Base-by-base conservation (phyloP, 176 grass and related monocot genomes). In the Triticum monococcum region DNA sequence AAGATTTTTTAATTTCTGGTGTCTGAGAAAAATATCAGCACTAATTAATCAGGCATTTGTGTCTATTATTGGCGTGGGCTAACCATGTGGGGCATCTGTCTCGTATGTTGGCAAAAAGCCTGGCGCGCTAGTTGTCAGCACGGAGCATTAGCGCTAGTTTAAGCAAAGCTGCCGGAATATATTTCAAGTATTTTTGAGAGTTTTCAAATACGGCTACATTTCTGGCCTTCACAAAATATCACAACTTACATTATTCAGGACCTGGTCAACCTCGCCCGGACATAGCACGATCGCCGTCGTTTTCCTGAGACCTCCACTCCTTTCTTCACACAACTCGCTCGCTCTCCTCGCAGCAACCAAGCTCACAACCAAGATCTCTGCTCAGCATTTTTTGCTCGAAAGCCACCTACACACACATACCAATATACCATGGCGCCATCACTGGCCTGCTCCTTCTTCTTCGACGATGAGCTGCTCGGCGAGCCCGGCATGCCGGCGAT, bases 401-500 rank as follows among this genome's bases (percentile, higher is more conserved):
- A 33, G 17, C 0, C n/a, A 73, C 70, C 38, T 25, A 9, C 73
- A 8, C 23, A 46, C 45, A 46, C 41, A 45, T 45, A 45, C 68
- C 62, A 66, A 45, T 12, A 74, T 38, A 64, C 68, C 62, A 66
- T 76, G 73, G 88, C 88, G 41, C 4, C 76, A 1, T 78, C 48
- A 7, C 40, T 41, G 26, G 33, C 72, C 31, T 67, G 36, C 37
- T 79, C 92, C 36, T 92, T 79, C 88, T 86, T 88, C 83, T 91
- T 95, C 88, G 87, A 85, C 63, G 28, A 74, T 1, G 90, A 89
- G 31, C 81, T 23, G 12, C 3, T 73, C 4, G 26, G 74, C 17
- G 80, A 68, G 80, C n/a, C 46, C 63, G 7, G 64, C 11, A 6
- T 17, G 43, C 59, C 78, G n/a, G 72, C 85, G 62, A 62, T 90